Percentiles rank a stretch among this genome's conserved stretches.
These are phyloP conservation scores for Diplocarpon rosae DNA, from an alignment of 2,329 filamentous ascomycete genomes.

Conservation along the genomic window DNA sequence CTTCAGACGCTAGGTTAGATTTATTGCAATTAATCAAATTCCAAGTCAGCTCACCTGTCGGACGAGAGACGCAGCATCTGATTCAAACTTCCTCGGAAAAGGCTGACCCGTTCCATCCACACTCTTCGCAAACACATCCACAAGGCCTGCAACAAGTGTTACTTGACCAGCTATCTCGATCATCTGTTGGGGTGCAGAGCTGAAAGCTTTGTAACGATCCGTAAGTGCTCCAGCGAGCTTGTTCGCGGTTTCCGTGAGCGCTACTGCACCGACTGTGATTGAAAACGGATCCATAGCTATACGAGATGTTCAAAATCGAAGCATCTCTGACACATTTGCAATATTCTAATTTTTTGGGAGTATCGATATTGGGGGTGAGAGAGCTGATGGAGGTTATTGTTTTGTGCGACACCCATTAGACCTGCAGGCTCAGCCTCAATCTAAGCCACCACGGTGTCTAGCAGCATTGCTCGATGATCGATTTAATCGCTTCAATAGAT, in stretches of 20 bases:
- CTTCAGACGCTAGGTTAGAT: background rate
- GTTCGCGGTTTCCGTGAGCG: slow-evolving; percentile 8
- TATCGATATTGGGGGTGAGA: no score
- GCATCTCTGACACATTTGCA: no score
- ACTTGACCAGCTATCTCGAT: slow-evolving; percentile 10
- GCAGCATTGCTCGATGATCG: no score
- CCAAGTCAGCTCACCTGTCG: slow-evolving; percentile 2
- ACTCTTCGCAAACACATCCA: slow-evolving; percentile 10
- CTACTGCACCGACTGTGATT: slow-evolving; percentile 1
- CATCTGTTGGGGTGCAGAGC: slow-evolving; percentile 11
- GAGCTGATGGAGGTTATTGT: no score
- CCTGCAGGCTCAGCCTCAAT: no score
- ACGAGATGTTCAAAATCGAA: no score
- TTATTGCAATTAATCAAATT: background rate
- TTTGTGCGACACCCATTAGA: no score
- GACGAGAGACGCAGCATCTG: slow-evolving; percentile 5
- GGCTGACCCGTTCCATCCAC: slow-evolving; percentile 4
- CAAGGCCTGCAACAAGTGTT: slow-evolving; percentile 8
- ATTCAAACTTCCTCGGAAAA: slow-evolving; percentile 6
- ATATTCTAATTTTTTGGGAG: no score
- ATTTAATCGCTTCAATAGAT: no score
- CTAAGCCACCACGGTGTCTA: no score
- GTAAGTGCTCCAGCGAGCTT: slow-evolving; percentile 8
- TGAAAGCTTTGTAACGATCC: slow-evolving; percentile 10
- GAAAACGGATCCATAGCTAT: no score